A percentile compares a stretch with the other conserved stretches of the same genome.
These are phyloP conservation scores for Vitis hybrid DNA, from an alignment of 177 flowering plant species.

Conservation along the genomic window DNA sequence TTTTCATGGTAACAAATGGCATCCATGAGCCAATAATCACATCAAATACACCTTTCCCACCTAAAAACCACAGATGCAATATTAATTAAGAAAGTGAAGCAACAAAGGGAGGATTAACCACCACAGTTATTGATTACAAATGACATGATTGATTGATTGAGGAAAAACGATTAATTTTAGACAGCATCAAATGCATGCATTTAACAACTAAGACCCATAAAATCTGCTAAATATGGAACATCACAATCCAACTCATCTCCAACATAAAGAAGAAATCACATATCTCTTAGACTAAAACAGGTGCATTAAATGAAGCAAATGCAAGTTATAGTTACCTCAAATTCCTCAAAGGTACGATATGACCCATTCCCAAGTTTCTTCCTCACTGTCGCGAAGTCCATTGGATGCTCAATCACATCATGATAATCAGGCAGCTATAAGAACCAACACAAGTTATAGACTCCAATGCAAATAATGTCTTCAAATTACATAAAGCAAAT, in stretches of 20 bases:
- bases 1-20: no score
- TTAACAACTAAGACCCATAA: no score
- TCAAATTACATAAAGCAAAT: background rate
- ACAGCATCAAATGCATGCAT: no score
- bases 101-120: no score
- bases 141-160: no score
- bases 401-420: conserved; percentile 75
- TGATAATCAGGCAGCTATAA: conserved; percentile 85
- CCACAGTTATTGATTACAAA: no score
- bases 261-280: background rate
- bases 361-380: conserved; percentile 65
- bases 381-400: conserved; percentile 88
- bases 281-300: background rate
- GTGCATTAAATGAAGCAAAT: background rate
- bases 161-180: no score
- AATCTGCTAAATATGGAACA: no score
- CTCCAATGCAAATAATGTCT: background rate
- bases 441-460: conserved; percentile 14
- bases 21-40: no score
- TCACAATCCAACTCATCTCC: background rate
- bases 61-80: no score
- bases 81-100: no score
- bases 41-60: no score
- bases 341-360: conserved; percentile 59
- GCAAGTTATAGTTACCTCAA: conserved; percentile 44